Evolutionary conservation across 2,329 filamentous ascomycete genomes (phyloP).

Genomic region (Ceratocystis colombiana): DNA sequence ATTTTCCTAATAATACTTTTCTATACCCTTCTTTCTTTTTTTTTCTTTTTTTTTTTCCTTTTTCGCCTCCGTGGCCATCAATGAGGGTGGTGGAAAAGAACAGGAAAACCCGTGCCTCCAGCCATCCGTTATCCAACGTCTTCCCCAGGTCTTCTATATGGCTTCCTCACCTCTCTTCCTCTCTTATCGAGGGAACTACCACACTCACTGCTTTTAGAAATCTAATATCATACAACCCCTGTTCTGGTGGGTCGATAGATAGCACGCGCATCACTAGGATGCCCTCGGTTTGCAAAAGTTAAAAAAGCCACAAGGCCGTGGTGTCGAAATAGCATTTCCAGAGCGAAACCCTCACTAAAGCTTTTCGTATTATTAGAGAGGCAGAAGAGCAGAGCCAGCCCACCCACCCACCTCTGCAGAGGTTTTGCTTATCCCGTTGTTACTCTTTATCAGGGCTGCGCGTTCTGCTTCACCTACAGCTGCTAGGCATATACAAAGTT

Average conservation of each 20-base stretch:
- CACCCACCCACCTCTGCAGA: no score
- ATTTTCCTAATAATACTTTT: background rate
- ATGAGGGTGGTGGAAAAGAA: no score
- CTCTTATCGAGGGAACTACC: background rate
- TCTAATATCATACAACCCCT: background rate
- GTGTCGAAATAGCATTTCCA: constrained; percentile 5
- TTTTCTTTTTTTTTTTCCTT: background rate
- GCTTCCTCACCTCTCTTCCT: background rate
- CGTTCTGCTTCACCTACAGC: background rate
- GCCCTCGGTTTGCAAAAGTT: background rate
- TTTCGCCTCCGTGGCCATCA: background rate
- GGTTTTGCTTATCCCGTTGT: background rate
- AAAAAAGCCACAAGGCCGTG: background rate
- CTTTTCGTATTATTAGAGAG: no score
- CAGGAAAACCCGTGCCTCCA: no score
- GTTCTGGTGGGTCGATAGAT: background rate
- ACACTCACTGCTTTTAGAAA: constrained; percentile 7
- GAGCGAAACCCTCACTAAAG: no score
- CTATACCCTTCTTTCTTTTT: background rate
- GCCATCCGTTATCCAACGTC: no score
- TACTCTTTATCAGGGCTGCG: background rate
- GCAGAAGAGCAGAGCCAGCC: no score
- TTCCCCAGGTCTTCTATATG: background rate
- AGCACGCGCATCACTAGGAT: background rate
- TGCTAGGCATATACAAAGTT: background rate